These are phyloP conservation scores for Alternaria conjuncta DNA, from an alignment of 2,329 filamentous ascomycete species.

Conservation along the genomic window DNA sequence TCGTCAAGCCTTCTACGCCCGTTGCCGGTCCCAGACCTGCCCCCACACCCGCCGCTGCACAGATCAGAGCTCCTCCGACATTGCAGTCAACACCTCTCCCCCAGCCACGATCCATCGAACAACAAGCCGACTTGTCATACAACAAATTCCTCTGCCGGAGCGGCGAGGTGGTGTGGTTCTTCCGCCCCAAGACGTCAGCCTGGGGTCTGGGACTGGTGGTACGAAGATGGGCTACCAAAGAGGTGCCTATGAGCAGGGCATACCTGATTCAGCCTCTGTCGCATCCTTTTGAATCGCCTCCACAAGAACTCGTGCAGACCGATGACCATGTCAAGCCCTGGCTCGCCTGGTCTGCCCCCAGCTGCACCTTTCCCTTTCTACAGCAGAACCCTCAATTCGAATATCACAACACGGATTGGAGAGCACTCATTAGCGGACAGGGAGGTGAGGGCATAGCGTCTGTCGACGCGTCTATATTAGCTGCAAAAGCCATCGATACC, in stretches of 20 bases:
- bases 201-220: conserved; percentile 63
- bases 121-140: conserved; percentile 57
- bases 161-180: conserved; percentile 65
- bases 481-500: conserved; percentile 61
- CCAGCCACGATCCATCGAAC: conserved; percentile 53
- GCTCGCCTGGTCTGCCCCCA: conserved; percentile 64
- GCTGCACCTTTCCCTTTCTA: conserved; percentile 55
- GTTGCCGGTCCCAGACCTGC: neutral
- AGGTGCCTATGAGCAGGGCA: conserved; percentile 30
- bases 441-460: conserved; percentile 59
- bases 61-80: conserved; percentile 31
- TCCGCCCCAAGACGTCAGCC: conserved; percentile 52
- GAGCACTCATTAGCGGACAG: conserved; percentile 50
- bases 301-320: conserved; percentile 52
- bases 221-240: conserved; percentile 52
- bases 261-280: conserved; percentile 60
- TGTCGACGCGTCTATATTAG: conserved; percentile 65
- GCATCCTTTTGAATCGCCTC: conserved; percentile 51
- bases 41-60: conserved; percentile 17
- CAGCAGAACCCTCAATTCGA: conserved; percentile 49
- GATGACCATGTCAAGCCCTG: conserved; percentile 60
- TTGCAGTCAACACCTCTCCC: conserved; percentile 49
- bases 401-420: conserved; percentile 62
- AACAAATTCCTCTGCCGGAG: conserved; percentile 59
- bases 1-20: conserved; percentile 21